Base-by-base conservation (phyloP, 2,329 filamentous ascomycete genomes). In the Paracorniculantispora psalliotae region DNA sequence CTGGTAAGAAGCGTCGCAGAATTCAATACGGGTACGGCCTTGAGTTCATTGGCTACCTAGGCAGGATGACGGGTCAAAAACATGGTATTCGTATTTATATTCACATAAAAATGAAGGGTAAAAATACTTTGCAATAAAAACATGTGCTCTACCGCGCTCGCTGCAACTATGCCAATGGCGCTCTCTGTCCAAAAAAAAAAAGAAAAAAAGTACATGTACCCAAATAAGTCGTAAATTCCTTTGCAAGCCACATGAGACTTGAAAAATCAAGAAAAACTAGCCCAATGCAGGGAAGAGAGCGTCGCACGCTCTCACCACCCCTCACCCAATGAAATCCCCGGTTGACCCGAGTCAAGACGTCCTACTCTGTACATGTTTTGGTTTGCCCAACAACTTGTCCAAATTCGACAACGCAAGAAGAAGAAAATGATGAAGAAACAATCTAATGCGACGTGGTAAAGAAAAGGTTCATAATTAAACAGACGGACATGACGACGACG, bases 401-500 rank as follows among this genome's bases (percentile, higher is more conserved):
- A 33, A 6, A 33, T 33, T 33, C 30, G 30, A 33, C 6, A 33
- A 12, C 6, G 15, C 12, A 4, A 30, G 39, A 57, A 49, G 13
- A 47, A 48, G 17, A 48, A 53, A 17, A 26, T 10, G 28, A 43
- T 15, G 21, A 7, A 21, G 6, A 39, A 52, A 28, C 17, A 25
- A 28, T 25, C 65, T 73, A 90, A 75, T 89, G 84, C 59, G 81
- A 80, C 58, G 80, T 82, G 53, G 84, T 80, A 66, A 94, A 92
- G 67, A 96, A 89, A 15, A 89, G 86, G 71, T 97, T 97, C 69
- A 92, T 91, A 46, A 84, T 77, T 66, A 99, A 75, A 70, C 92
- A 97, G 50, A 93, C 87, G 28, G 90, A 76, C 94, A 99, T 97
- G 56, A 99, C 92, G 51, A 89, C 75, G 9, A 91, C 65, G 21